These are phyloP conservation scores for Wallemia mellicola DNA, from an alignment of 1,284 basidiomycete genomes.

Conservation along the genomic window DNA sequence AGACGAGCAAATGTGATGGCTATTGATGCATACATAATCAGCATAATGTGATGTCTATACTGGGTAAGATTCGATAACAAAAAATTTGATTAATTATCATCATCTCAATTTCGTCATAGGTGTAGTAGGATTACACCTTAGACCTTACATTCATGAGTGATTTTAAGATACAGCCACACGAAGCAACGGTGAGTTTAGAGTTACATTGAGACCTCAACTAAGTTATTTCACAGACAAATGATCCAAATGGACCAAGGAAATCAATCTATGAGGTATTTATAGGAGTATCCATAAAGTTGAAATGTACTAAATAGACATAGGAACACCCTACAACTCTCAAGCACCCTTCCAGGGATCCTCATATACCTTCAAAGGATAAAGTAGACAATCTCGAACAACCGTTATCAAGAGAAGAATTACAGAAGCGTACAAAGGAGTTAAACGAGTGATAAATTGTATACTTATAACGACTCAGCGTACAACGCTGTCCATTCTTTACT, in stretches of 20 bases:
- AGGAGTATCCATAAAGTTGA: too few relatives aligned
- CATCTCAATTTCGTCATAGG: too few relatives aligned
- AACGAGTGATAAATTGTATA: neutral
- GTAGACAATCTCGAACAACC: neutral
- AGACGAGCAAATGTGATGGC: too few relatives aligned
- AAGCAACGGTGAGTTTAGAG: neutral
- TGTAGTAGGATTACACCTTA: neutral
- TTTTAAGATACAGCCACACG: neutral
- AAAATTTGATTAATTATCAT: too few relatives aligned
- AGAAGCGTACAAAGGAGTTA: neutral
- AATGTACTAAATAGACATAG: neutral
- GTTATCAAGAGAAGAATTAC: neutral
- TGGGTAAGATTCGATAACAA: too few relatives aligned
- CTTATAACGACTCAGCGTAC: neutral
- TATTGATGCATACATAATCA: too few relatives aligned
- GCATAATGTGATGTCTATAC: too few relatives aligned
- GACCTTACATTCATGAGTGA: neutral
- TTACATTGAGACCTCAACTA: neutral
- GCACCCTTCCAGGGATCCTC: neutral
- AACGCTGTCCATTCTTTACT: slow-evolving; percentile 57
- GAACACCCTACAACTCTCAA: neutral
- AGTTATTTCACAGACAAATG: neutral
- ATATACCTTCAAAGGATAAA: neutral
- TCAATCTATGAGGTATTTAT: neutral
- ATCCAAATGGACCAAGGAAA: neutral